Evolutionary conservation across 345 rosid genomes (phyloP).

Genomic region (Hypericum perforatum): DNA sequence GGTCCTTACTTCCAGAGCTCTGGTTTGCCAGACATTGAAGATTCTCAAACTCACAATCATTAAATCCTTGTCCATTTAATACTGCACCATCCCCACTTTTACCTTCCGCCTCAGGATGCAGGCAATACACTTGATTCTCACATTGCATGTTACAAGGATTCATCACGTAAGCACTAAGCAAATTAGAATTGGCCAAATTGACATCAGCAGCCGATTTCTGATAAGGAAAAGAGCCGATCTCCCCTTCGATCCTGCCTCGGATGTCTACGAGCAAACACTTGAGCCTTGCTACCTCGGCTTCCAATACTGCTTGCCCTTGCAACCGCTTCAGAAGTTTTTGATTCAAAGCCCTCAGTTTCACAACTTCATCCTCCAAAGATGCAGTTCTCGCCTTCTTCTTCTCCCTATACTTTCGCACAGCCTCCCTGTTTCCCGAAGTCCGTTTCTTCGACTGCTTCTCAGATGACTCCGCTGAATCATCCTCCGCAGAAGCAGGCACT

Average conservation of each 20-base stretch:
- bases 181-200: conserved; percentile 27
- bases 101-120: conserved; percentile 41
- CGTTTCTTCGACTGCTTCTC: conserved; percentile 63
- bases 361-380: conserved; percentile 82
- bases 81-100: conserved; percentile 37
- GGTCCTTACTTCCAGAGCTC: conserved; percentile 37
- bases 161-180: conserved; percentile 47
- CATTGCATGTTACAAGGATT: conserved; percentile 80
- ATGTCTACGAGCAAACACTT: conserved; percentile 96
- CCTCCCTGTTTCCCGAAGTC: conserved; percentile 74
- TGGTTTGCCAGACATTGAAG: conserved; percentile 55
- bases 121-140: conserved; percentile 59
- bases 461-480: conserved; percentile 65
- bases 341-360: conserved; percentile 58
- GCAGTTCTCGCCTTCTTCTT: conserved; percentile 96
- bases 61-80: conserved; percentile 37
- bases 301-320: conserved; percentile 84
- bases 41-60: conserved; percentile 61
- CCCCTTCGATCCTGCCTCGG: conserved; percentile 95
- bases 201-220: conserved; percentile 47
- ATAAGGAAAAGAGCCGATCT: conserved; percentile 90
- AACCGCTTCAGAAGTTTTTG: conserved; percentile 77
- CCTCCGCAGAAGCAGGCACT: conserved; percentile 49
- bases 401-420: conserved; percentile 92
- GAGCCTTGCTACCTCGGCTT: conserved; percentile 79